Base-by-base conservation (phyloP, 1,284 basidiomycete genomes). In the Irpex sp. region DNA sequence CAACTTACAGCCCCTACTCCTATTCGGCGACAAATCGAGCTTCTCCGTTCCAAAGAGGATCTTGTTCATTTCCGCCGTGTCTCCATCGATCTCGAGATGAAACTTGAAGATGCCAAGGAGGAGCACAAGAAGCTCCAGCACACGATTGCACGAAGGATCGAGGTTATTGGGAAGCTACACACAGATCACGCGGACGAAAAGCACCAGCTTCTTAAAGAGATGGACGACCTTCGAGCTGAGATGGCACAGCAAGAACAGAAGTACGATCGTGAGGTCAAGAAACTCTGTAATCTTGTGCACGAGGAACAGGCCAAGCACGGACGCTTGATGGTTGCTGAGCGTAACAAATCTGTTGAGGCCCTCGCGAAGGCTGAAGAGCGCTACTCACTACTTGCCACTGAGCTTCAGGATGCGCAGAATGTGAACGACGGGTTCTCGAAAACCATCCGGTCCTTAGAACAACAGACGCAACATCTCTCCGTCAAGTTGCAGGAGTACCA, bases 31-130 rank as follows among this genome's bases (percentile, higher is more conserved):
- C 54, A 64, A 21, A 47, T 39, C 19, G 55, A 61, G 2, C 26
- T 62, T 13, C 21, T 46, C 8, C 58, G 53, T 19, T 35, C 57
- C 11, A 60, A 62, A 56, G 13, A 53, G 4, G 65, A 66, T 9
- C 1, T 62, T 5, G n/a, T n/a, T n/a, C 61, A 54, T 7, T 43
- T 62, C 1, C 62, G 61, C 13, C 50, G 58, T 15, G 56, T 58
- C 35, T 64, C 55, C 33, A 36, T 21, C 15, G 31, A 35, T 15
- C 31, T 61, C 21, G 54, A 49, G 6, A 21, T 54, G 11, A 15
- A 31, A 11, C 37, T 62, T 26, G 54, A 36, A 15, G 31, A 58
- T 8, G 21, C 35, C 13, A 4, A 15, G 15, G 55, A 31, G 7
- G 55, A 55, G 15, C 21, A 59, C 8, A 19, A 31, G 15, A 33